phyloP scores from a whole-genome alignment of 768 basidiomycete species.

The Lyophyllum atratum region DNA sequence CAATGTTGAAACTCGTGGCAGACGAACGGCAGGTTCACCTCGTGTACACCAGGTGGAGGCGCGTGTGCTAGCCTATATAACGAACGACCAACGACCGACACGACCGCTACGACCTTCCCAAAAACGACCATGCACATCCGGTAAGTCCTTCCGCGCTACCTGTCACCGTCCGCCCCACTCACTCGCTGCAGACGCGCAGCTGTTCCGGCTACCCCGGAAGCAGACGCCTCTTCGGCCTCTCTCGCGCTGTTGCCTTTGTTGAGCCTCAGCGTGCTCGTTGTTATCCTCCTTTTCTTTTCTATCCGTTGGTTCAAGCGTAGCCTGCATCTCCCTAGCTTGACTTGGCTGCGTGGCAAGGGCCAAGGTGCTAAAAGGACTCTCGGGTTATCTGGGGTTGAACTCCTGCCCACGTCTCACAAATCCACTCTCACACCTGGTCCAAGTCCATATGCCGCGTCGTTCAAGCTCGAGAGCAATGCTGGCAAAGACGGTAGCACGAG shows the following conservation, averaged over 20 bases:
- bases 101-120: constrained; percentile 14
- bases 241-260: constrained; percentile 16
- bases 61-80: constrained; percentile 13
- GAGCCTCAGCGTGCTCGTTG: constrained; percentile 14
- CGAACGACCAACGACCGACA: constrained; percentile 7
- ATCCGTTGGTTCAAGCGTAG: constrained; percentile 16
- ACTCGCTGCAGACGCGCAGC: constrained; percentile 14
- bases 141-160: constrained; percentile 4
- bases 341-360: constrained; percentile 23
- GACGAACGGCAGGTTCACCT: constrained; percentile 9
- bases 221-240: constrained; percentile 12
- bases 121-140: constrained; percentile 12
- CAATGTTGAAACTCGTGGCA: constrained; percentile 12
- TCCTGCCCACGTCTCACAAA: constrained; percentile 22
- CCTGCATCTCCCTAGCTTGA: constrained; percentile 15
- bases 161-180: neutral
- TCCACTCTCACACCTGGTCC: constrained; percentile 12
- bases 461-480: constrained; percentile 18
- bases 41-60: constrained; percentile 17
- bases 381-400: constrained; percentile 19
- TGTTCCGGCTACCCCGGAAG: constrained; percentile 8
- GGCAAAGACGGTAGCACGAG: constrained; percentile 12
- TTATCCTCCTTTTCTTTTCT: constrained; percentile 17
- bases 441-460: constrained; percentile 16
- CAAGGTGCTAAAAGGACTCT: constrained; percentile 17